phyloP scores from a whole-genome alignment of 2,329 filamentous ascomycete genomes.

The Monosporascus sp. region DNA sequence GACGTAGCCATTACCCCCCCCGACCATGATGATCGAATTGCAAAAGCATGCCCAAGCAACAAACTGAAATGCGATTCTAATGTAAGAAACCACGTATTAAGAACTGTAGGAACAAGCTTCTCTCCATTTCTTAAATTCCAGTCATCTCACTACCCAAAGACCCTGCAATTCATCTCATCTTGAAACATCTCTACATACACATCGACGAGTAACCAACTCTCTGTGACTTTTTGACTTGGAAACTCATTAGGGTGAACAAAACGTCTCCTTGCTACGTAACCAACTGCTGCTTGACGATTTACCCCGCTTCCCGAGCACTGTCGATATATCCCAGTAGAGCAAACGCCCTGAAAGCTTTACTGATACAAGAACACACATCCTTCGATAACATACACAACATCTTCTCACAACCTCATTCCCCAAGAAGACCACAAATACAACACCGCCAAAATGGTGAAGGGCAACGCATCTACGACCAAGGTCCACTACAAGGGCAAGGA shows the following conservation, averaged over 20 bases:
- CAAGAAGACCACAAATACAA: conserved; percentile 3
- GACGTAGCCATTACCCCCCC: not conserved
- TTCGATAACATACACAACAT: conserved; percentile 7
- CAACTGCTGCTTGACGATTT: not conserved
- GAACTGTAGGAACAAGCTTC: not conserved
- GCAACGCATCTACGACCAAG: conserved; percentile 66
- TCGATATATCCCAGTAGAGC: not conserved
- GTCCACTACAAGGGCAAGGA: conserved; percentile 75
- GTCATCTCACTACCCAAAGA: not conserved
- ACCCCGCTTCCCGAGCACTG: not conserved
- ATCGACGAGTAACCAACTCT: not conserved
- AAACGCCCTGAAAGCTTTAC: not conserved
- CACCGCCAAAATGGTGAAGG: conserved; percentile 58
- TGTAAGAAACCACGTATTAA: not conserved
- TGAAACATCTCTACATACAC: not conserved
- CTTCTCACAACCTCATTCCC: conserved; percentile 3
- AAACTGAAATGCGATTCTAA: not conserved
- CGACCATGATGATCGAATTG: not conserved
- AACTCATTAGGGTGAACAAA: not conserved
- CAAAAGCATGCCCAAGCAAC: not conserved
- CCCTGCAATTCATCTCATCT: not conserved
- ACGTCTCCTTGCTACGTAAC: not conserved
- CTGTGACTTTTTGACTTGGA: not conserved
- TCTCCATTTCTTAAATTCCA: too few species aligned
- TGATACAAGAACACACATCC: not conserved